Percentiles rank a stretch among this genome's conserved stretches.
phyloP scores from a whole-genome alignment of 805 yeast genomes.

The Alloascoidea hylecoeti region DNA sequence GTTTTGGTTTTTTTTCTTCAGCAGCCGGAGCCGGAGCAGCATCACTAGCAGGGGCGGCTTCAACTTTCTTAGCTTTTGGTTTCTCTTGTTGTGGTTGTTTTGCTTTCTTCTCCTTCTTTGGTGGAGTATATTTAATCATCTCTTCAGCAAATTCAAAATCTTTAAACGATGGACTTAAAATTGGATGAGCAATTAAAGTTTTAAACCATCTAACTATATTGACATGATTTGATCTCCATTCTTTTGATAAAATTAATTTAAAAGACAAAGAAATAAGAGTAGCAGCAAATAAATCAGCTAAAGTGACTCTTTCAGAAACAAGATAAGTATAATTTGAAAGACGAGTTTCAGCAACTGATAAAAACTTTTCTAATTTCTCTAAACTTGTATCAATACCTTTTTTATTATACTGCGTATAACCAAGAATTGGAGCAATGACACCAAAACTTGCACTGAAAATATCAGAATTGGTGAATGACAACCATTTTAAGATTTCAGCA shows the following conservation, averaged over 20 bases:
- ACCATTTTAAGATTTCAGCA: constrained; percentile 48
- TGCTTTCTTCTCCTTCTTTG: constrained; percentile 51
- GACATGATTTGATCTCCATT: constrained; percentile 42
- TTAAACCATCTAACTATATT: constrained; percentile 45
- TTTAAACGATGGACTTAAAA: constrained; percentile 26
- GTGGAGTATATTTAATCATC: constrained; percentile 44
- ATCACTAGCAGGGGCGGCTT: constrained; percentile 19
- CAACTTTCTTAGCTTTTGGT: constrained; percentile 5
- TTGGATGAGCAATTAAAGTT: constrained; percentile 25
- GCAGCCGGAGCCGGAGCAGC: constrained; percentile 3
- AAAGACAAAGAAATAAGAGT: constrained; percentile 30
- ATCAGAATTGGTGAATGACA: constrained; percentile 51
- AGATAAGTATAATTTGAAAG: constrained; percentile 37
- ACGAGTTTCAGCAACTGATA: constrained; percentile 27
- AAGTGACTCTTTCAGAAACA: constrained; percentile 35
- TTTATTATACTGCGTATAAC: constrained; percentile 58
- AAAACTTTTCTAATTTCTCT: constrained; percentile 21
- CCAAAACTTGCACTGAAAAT: constrained; percentile 34
- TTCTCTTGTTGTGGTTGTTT: constrained; percentile 15
- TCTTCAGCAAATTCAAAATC: constrained; percentile 39
- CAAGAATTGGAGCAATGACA: too few species aligned
- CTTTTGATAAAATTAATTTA: constrained; percentile 33
- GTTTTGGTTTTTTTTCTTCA: constrained; percentile 45
- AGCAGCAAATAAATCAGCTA: constrained; percentile 40
- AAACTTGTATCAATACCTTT: constrained; percentile 34